Evolutionary conservation across 2,329 filamentous ascomycete species (phyloP).

Genomic region (Sporothrix brunneoviolacea): DNA sequence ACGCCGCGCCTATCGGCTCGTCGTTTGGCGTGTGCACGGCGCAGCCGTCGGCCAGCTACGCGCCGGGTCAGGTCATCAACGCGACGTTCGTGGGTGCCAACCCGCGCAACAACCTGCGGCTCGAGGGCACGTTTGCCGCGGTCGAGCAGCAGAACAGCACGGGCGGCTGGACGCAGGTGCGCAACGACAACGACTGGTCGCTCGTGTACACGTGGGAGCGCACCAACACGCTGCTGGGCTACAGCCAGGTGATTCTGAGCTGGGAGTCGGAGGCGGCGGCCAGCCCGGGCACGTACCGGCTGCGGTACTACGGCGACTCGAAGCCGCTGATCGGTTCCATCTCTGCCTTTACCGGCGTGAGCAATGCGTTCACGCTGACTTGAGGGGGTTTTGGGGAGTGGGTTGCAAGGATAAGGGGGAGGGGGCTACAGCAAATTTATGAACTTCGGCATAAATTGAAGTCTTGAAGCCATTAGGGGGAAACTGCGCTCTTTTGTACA

Average conservation of each 20-base stretch:
- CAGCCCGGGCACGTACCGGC: constrained; percentile 59
- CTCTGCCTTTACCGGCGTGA: constrained; percentile 43
- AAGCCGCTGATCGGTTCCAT: constrained; percentile 56
- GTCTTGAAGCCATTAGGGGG: too few species aligned
- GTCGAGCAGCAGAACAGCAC: constrained; percentile 55
- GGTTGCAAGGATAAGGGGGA: too few species aligned
- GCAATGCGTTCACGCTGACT: constrained; percentile 24
- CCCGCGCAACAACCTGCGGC: constrained; percentile 74
- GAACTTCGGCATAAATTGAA: too few species aligned
- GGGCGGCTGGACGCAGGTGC: constrained; percentile 55
- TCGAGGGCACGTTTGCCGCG: constrained; percentile 69
- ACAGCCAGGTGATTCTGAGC: constrained; percentile 65
- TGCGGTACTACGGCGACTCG: constrained; percentile 75
- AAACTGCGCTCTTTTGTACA: too few species aligned
- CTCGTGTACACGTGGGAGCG: constrained; percentile 74
- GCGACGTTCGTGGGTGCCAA: constrained; percentile 79
- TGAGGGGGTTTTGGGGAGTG: neutral
- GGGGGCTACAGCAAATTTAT: too few species aligned
- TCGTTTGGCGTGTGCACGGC: constrained; percentile 58
- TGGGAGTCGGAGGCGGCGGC: constrained; percentile 69
- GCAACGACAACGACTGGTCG: constrained; percentile 77
- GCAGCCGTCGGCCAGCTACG: constrained; percentile 46
- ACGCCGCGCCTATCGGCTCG: constrained; percentile 58
- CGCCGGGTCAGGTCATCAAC: constrained; percentile 51
- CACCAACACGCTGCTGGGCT: constrained; percentile 61